Evolutionary conservation across 2,329 filamentous ascomycete genomes (phyloP).

Genomic region (Coniochaeta sp.): DNA sequence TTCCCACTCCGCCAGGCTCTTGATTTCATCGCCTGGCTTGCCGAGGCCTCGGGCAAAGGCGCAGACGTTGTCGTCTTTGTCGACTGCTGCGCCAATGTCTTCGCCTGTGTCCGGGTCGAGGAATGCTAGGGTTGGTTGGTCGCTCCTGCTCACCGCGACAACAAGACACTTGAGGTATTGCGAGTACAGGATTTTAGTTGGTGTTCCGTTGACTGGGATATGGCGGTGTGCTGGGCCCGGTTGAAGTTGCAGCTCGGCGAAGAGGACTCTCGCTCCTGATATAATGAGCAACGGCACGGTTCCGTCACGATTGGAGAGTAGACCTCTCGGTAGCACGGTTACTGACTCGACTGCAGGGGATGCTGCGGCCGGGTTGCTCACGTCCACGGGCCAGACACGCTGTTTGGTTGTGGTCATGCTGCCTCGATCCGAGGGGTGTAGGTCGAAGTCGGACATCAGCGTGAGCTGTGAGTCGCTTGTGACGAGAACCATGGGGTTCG

Average conservation of each 20-base stretch:
- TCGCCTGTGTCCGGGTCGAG: constrained; percentile 48
- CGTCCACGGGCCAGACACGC: constrained; percentile 44
- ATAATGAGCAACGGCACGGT: constrained; percentile 41
- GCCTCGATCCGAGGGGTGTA: not conserved
- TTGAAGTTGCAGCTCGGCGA: constrained; percentile 43
- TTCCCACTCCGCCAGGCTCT: constrained; percentile 57
- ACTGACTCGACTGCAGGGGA: constrained; percentile 43
- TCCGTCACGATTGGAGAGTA: constrained; percentile 28
- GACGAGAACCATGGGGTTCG: constrained; percentile 28
- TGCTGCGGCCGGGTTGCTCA: constrained; percentile 24
- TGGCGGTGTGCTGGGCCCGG: constrained; percentile 41
- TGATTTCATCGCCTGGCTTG: constrained; percentile 49
- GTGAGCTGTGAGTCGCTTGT: constrained; percentile 42
- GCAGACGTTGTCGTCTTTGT: constrained; percentile 31
- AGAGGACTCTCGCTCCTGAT: constrained; percentile 40
- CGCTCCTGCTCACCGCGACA: constrained; percentile 38
- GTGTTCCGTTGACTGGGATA: constrained; percentile 39
- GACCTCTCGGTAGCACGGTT: constrained; percentile 30
- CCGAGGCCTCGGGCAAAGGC: constrained; percentile 51
- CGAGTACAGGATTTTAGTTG: constrained; percentile 48
- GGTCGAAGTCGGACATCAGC: constrained; percentile 21
- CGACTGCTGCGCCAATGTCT: constrained; percentile 39
- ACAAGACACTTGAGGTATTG: constrained; percentile 44
- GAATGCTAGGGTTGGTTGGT: constrained; percentile 45
- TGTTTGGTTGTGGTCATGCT: constrained; percentile 24